Evolutionary conservation across 148 eudicot genomes (phyloP).

Genomic region (Nyssa sinensis): DNA sequence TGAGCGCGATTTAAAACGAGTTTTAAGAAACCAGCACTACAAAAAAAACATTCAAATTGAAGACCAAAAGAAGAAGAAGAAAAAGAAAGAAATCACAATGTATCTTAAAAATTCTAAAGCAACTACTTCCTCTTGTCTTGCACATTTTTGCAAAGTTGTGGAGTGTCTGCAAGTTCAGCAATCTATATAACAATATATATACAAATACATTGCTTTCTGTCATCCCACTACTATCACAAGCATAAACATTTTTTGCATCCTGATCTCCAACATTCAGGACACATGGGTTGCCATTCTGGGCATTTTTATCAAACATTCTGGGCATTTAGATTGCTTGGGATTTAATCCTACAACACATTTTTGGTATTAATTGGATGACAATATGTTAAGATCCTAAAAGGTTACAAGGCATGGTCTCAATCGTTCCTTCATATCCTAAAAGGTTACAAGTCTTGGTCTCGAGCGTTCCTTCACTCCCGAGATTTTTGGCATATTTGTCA

Average conservation of each 20-base stretch:
- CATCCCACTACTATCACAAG: background rate
- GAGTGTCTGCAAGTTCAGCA: background rate
- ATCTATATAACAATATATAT: too few relatives aligned
- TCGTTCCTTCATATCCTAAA: too few relatives aligned
- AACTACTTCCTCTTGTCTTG: background rate
- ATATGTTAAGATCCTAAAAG: too few relatives aligned
- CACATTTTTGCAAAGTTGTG: background rate
- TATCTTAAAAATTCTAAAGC: background rate
- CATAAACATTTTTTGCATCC: background rate
- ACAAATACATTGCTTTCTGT: background rate
- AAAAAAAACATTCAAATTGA: too few relatives aligned
- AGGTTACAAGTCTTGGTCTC: too few relatives aligned
- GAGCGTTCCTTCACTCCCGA: too few relatives aligned
- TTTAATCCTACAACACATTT: background rate
- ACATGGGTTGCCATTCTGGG: background rate
- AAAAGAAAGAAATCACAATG: background rate
- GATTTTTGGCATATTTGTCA: too few relatives aligned
- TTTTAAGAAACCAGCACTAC: background rate
- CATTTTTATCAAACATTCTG: background rate
- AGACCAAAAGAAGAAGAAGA: too few relatives aligned
- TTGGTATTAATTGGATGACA: background rate
- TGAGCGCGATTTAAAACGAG: background rate
- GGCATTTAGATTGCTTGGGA: background rate
- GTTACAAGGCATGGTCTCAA: too few relatives aligned
- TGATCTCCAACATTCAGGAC: background rate